phyloP scores from a whole-genome alignment of 73 alveolate genomes.

The Stentor coeruleus region DNA sequence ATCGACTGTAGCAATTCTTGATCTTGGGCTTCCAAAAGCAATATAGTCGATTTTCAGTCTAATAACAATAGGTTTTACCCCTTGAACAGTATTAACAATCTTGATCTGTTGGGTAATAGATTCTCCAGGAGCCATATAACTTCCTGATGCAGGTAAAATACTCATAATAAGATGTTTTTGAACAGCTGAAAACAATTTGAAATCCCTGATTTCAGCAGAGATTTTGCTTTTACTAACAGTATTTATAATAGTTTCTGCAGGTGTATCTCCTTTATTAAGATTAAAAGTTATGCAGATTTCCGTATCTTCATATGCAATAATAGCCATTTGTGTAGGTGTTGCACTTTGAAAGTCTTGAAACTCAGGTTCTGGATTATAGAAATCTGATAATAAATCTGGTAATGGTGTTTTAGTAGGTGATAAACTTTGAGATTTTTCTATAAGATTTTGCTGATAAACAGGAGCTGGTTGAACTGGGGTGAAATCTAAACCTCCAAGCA shows the following conservation, averaged over 20 bases:
- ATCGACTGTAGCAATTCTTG: slow-evolving; percentile 18
- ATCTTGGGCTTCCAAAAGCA: neutral
- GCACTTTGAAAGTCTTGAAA: neutral
- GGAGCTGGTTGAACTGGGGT: neutral
- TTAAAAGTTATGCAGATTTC: slow-evolving; percentile 33
- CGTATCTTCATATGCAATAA: slow-evolving; percentile 46
- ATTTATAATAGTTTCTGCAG: slow-evolving; percentile 26
- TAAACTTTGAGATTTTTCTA: neutral
- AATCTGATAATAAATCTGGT: too few relatives aligned
- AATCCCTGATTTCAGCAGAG: slow-evolving; percentile 26
- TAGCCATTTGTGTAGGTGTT: neutral
- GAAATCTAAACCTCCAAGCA: neutral
- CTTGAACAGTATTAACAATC: slow-evolving; percentile 45
- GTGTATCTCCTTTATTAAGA: slow-evolving; percentile 32
- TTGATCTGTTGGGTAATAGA: slow-evolving; percentile 46
- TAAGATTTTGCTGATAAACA: too few relatives aligned
- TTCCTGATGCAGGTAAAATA: slow-evolving; percentile 33
- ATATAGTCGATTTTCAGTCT: slow-evolving; percentile 46
- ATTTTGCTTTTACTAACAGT: slow-evolving; percentile 35
- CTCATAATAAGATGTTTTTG: slow-evolving; percentile 49
- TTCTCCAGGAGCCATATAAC: slow-evolving; percentile 36
- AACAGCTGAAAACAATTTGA: slow-evolving; percentile 55
- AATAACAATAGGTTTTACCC: slow-evolving; percentile 38
- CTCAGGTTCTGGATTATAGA: neutral
- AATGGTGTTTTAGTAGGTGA: too few relatives aligned